A percentile compares a stretch with the other conserved stretches of the same genome.
Conservation (phyloP, 1,284 basidiomycete species). For the Boletellus deceptivus region DNA sequence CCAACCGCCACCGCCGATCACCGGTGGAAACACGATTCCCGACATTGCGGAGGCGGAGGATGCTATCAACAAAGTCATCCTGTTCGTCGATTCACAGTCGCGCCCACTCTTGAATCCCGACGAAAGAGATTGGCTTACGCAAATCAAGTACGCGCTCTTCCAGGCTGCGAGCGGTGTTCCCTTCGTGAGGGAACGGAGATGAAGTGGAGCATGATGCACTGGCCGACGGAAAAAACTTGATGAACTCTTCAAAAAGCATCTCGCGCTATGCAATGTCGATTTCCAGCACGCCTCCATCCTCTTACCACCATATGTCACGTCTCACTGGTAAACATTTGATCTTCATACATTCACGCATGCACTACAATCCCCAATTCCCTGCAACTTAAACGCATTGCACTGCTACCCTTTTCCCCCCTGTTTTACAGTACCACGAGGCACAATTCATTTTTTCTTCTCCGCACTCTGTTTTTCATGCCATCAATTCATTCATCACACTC, state of each 20-base stretch:
- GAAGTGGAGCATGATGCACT: conserved; percentile 5
- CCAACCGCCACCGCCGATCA: conserved; percentile 33
- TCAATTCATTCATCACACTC: conserved; percentile 17
- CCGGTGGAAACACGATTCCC: conserved; percentile 29
- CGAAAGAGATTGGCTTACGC: conserved; percentile 43
- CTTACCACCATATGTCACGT: conserved; percentile 12
- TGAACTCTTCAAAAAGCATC: conserved; percentile 18
- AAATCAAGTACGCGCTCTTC: conserved; percentile 49
- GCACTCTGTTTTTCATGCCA: conserved; percentile 29
- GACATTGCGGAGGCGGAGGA: conserved; percentile 49
- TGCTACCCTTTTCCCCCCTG: conserved; percentile 14
- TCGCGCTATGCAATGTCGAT: conserved; percentile 14
- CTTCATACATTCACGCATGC: conserved; percentile 10
- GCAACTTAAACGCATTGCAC: conserved; percentile 30
- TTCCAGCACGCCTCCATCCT: conserved; percentile 9
- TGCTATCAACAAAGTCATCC: conserved; percentile 48
- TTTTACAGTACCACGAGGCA: conserved; percentile 15
- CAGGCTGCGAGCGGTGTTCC: conserved; percentile 44
- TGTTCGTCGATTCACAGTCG: conserved; percentile 47
- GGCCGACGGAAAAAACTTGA: neutral
- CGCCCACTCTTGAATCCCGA: conserved; percentile 40
- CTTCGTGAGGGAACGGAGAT: conserved; percentile 35
- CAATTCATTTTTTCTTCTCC: conserved; percentile 19
- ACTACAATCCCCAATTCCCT: conserved; percentile 15
- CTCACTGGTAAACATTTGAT: conserved; percentile 24